Base-by-base conservation (phyloP, 371 early-diverging fungal genomes). In the Blakeslea trispora region DNA sequence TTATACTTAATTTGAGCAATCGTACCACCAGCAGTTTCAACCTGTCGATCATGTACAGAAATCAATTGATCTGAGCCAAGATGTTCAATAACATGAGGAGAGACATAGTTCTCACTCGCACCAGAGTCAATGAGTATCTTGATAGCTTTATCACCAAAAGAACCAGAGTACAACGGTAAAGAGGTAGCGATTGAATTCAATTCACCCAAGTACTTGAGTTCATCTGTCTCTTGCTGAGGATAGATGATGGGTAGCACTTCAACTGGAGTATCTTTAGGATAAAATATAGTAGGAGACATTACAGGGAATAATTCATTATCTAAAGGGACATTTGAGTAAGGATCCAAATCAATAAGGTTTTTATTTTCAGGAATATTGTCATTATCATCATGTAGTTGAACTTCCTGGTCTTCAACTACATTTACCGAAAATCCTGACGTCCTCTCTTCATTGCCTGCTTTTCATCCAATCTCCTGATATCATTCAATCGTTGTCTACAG, bases 51-150 rank as follows among this genome's bases (percentile, higher is more conserved):
- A 11, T 19, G 10, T 2, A 59, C 42, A 22, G 48, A 41, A 0
- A 45, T 44, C 10, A 57, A 21, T 17, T 24, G 19, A 7, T 46
- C 18, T 28, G 21, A 2, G 11, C 13, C 13, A 2, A 32, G 23
- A 9, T 41, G 17, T 31, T 52, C 15, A 0, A 45, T 24, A 0
- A 42, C 17, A 8, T 42, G 34, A 1, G 59, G 53, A 0, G 45
- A 46, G 0, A 59, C 52, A 31, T 52, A 59, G 10, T 52, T 52
- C 47, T 51, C 59, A 34, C 60, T 59, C 2, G 57, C 57, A 22
- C 57, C 50, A 21, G 19, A 18, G 17, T 57, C 50, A 31, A 57
- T 49, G 32, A 56, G 14, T 1, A 43, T 17, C 31, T 42, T 8
- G 0, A 41, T 1, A 34, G 0, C 21, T 1, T 53, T 32, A 14